phyloP scores from a whole-genome alignment of 306 rosid species.

The Potentilla sterilis region DNA sequence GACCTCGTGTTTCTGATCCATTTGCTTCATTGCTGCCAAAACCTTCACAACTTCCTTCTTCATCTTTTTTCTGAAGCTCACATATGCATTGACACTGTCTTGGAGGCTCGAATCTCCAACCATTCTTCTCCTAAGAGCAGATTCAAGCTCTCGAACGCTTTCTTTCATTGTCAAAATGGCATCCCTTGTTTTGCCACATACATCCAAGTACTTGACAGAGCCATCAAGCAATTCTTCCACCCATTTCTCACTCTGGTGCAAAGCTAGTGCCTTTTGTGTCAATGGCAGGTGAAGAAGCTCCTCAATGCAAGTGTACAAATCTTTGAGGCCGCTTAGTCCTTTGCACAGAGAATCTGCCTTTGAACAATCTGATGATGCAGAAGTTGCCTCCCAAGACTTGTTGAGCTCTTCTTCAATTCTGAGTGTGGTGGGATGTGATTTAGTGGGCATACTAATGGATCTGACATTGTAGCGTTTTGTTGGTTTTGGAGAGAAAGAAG shows the following conservation, averaged over 20 bases:
- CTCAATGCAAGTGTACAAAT: slow-evolving; percentile 43
- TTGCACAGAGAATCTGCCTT: slow-evolving; percentile 34
- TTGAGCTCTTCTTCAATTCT: slow-evolving; percentile 47
- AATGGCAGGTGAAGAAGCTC: slow-evolving; percentile 52
- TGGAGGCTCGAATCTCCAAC: slow-evolving; percentile 46
- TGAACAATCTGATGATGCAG: slow-evolving; percentile 25
- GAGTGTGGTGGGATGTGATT: slow-evolving; percentile 72
- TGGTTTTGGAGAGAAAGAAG: slow-evolving; percentile 47
- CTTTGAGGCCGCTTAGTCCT: slow-evolving; percentile 43
- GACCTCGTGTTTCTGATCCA: slow-evolving; percentile 32
- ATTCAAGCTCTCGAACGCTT: slow-evolving; percentile 49
- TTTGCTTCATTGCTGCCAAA: slow-evolving; percentile 38
- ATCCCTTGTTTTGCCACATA: slow-evolving; percentile 52
- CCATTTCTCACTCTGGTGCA: slow-evolving; percentile 51
- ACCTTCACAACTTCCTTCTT: slow-evolving; percentile 41
- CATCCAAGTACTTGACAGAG: slow-evolving; percentile 54
- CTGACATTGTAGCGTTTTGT: slow-evolving; percentile 37
- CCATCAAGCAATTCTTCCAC: slow-evolving; percentile 53
- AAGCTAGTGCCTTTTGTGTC: slow-evolving; percentile 56
- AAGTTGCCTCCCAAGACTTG: slow-evolving; percentile 39
- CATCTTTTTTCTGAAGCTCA: slow-evolving; percentile 40
- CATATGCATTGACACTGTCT: slow-evolving; percentile 32
- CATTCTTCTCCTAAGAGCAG: slow-evolving; percentile 55
- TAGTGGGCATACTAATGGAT: slow-evolving; percentile 63
- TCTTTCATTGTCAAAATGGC: slow-evolving; percentile 38